Conservation (phyloP, 148 eudicot species). For the Tetragonia tetragonoides region DNA sequence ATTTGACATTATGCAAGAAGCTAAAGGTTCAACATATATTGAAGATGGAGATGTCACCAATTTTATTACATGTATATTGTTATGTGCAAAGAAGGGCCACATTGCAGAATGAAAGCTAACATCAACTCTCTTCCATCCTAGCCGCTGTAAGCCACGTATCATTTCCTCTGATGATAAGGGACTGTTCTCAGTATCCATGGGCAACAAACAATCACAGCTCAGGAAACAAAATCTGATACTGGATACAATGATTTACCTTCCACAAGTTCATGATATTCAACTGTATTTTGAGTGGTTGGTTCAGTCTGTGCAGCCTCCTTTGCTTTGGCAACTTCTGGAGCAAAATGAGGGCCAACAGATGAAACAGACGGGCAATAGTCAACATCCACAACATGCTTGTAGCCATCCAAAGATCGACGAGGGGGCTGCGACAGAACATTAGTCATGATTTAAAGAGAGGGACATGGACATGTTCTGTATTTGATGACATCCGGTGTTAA, state of each 20-base stretch:
- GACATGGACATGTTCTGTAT: neutral
- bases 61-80: slow-evolving; percentile 77
- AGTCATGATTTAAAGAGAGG: neutral
- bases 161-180: slow-evolving; percentile 73
- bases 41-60: slow-evolving; percentile 1
- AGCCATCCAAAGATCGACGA: slow-evolving; percentile 77
- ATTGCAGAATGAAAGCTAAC: slow-evolving; percentile 93
- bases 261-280: slow-evolving; percentile 86
- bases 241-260: slow-evolving; percentile 52
- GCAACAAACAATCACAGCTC: neutral
- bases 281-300: slow-evolving; percentile 60
- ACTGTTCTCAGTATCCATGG: slow-evolving; percentile 8
- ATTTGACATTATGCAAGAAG: neutral
- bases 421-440: slow-evolving; percentile 57
- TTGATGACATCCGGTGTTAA: too few relatives aligned
- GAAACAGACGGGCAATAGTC: slow-evolving; percentile 72
- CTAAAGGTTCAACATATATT: neutral
- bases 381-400: slow-evolving; percentile 91
- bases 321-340: slow-evolving; percentile 83
- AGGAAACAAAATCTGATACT: neutral
- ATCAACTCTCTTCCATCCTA: slow-evolving; percentile 96
- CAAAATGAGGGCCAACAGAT: slow-evolving; percentile 73
- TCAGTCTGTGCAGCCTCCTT: slow-evolving; percentile 85
- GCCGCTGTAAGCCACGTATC: slow-evolving; percentile 76
- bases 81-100: slow-evolving; percentile 98